Evolutionary conservation across 345 rosid species (phyloP).

Genomic region (Populus ilicifolia): DNA sequence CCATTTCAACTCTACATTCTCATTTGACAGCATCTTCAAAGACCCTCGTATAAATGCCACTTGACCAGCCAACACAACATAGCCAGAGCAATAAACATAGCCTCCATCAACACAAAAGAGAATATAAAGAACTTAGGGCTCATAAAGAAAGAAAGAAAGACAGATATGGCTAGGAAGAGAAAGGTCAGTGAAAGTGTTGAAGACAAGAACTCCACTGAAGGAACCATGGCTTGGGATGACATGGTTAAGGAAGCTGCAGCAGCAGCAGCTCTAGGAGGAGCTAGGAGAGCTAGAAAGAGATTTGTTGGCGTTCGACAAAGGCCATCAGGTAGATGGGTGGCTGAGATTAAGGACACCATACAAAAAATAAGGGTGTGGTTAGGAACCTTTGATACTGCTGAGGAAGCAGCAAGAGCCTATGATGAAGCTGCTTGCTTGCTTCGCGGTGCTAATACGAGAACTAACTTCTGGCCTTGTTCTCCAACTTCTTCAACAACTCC

Average conservation of each 20-base stretch:
- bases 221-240: conserved; percentile 42
- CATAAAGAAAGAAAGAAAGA: neutral
- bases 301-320: conserved; percentile 53
- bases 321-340: conserved; percentile 62
- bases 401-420: conserved; percentile 59
- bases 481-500: conserved; percentile 36
- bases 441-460: conserved; percentile 48
- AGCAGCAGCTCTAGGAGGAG: conserved; percentile 35
- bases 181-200: conserved; percentile 30
- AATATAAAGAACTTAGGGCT: neutral
- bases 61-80: conserved; percentile 3
- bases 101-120: neutral
- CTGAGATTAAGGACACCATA: conserved; percentile 57
- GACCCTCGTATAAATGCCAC: conserved; percentile 21
- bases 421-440: conserved; percentile 61
- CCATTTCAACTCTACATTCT: conserved; percentile 25
- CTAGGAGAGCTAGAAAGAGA: conserved; percentile 40
- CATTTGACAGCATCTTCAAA: conserved; percentile 32
- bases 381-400: conserved; percentile 52
- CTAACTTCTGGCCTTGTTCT: conserved; percentile 52
- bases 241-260: conserved; percentile 46
- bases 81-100: neutral
- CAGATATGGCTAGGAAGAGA: conserved; percentile 50
- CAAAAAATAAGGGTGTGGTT: conserved; percentile 57
- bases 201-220: conserved; percentile 19